phyloP scores from a whole-genome alignment of 106 monocot species.

The Dioscorea alata region DNA sequence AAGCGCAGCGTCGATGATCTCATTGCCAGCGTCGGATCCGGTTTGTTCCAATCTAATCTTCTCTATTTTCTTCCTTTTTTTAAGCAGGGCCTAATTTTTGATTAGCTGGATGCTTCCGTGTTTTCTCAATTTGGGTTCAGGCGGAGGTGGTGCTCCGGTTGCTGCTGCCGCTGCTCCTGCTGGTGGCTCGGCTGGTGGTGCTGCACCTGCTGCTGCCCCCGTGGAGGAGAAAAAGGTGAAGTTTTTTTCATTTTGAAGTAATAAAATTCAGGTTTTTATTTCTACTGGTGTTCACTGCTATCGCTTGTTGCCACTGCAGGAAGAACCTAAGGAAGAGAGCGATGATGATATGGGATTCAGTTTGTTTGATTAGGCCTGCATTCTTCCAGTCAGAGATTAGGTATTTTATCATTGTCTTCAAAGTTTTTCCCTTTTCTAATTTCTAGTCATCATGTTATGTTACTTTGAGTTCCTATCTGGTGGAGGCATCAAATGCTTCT shows the following conservation, averaged over 20 bases:
- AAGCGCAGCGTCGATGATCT: conserved; percentile 61
- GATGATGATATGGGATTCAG: conserved; percentile 68
- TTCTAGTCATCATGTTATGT: too few species aligned
- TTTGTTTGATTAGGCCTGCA: conserved; percentile 36
- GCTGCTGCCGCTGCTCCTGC: conserved; percentile 40
- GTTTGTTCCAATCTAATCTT: conserved; percentile 6
- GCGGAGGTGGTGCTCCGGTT: conserved; percentile 44
- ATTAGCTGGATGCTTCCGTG: neutral
- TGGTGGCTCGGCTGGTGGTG: conserved; percentile 28
- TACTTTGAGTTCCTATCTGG: too few species aligned
- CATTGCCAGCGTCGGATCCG: conserved; percentile 53
- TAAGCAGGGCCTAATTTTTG: too few species aligned
- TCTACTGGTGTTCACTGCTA: neutral
- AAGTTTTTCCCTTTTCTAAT: too few species aligned
- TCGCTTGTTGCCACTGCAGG: conserved; percentile 18
- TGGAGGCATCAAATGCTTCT: too few species aligned
- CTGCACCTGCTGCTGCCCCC: conserved; percentile 28
- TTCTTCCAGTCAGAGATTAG: too few species aligned
- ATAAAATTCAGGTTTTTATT: too few species aligned
- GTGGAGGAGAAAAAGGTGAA: conserved; percentile 51
- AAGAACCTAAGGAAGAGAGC: conserved; percentile 57
- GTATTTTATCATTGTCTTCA: too few species aligned
- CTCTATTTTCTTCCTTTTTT: neutral
- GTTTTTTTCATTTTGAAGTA: neutral
- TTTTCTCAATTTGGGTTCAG: conserved; percentile 12